Evolutionary conservation across 331 rosid species (phyloP).

Genomic region (Malus hybrid): DNA sequence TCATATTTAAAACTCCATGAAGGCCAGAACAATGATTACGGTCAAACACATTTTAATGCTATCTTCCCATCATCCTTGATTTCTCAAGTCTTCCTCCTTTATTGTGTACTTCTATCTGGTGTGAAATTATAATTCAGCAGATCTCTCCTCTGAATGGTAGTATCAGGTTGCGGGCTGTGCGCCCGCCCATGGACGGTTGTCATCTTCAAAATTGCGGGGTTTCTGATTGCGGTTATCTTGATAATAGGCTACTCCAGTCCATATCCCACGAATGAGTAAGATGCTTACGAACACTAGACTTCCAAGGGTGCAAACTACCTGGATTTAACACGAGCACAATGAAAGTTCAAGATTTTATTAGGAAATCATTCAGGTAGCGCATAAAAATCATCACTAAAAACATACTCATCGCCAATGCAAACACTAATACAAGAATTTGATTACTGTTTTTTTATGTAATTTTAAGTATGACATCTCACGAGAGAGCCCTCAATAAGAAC

Average conservation of each 20-base stretch:
- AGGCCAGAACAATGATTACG: not conserved
- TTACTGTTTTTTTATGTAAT: not conserved
- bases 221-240: conserved; percentile 31
- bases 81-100: not conserved
- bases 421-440: not conserved
- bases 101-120: not conserved
- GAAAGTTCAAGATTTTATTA: not conserved
- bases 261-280: conserved; percentile 64
- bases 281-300: conserved; percentile 68
- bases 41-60: not conserved
- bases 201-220: conserved; percentile 19
- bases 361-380: not conserved
- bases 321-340: conserved; percentile 3
- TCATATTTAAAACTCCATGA: not conserved
- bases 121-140: not conserved
- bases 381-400: not conserved
- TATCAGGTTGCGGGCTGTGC: conserved; percentile 33
- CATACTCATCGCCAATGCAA: not conserved
- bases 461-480: not conserved
- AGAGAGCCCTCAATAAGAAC: not conserved
- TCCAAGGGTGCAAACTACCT: conserved; percentile 76
- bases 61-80: not conserved
- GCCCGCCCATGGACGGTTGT: conserved; percentile 29
- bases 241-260: conserved; percentile 49
- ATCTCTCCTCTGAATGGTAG: not conserved